These are phyloP conservation scores for Pterocarpus macrocarpus DNA, from an alignment of 306 rosid genomes.

Conservation along the genomic window DNA sequence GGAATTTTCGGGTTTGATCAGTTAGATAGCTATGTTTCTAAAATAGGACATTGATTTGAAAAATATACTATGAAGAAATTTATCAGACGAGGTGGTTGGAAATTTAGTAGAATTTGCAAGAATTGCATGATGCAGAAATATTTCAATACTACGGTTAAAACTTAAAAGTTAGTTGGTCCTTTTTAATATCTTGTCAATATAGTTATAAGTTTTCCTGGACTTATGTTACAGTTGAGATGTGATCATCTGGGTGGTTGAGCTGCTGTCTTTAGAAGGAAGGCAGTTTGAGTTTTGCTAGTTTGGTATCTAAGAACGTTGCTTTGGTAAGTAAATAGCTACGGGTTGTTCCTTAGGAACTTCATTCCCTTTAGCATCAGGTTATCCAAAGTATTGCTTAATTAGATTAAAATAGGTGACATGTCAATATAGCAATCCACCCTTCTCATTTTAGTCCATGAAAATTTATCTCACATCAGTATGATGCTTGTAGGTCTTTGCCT, in stretches of 20 bases:
- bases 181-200: background rate
- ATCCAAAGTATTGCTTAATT: background rate
- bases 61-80: constrained; percentile 3
- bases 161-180: background rate
- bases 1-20: background rate
- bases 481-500: background rate
- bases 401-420: background rate
- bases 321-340: too few species aligned
- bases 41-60: background rate
- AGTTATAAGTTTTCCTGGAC: too few species aligned
- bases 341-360: background rate
- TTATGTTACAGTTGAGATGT: too few species aligned
- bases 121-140: too few species aligned
- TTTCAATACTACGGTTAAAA: too few species aligned
- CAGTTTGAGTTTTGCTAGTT: too few species aligned
- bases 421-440: background rate
- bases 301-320: too few species aligned
- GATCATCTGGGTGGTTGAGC: too few species aligned
- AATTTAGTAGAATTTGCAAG: too few species aligned
- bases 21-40: background rate
- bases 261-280: too few species aligned
- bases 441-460: background rate
- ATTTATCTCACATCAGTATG: background rate
- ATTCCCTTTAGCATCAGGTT: background rate
- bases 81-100: background rate